Base-by-base conservation (phyloP, 331 rosid genomes). In the Spiraea crenata region DNA sequence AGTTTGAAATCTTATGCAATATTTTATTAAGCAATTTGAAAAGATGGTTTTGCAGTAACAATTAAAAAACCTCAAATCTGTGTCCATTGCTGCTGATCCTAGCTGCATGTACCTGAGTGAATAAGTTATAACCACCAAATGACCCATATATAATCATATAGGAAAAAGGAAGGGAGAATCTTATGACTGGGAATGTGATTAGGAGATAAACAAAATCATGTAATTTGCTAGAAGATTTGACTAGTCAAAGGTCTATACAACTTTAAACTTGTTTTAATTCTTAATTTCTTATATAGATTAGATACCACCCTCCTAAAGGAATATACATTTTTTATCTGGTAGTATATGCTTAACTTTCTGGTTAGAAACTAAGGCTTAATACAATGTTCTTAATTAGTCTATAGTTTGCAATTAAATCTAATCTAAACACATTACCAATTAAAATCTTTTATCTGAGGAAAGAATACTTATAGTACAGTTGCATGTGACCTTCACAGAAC, bases 41-140 rank as follows among this genome's bases (percentile, higher is more conserved):
- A 61, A 50, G 61, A 70, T 42, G 9, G 52, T 44, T 69, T 25
- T 77, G 20, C 70, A 79, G 77, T 82, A 72, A 63, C 20, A 39
- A 9, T 39, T 20, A 2, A 44, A 17, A 75, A 70, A 57, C 47
- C 42, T 37, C 49, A 48, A 68, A 20, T 42, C 42, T 55, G 70
- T 57, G 68, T 34, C 51, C 56, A 20, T 63, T 69, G 74, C 64
- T 73, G 86, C 79, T 69, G 74, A 79, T 52, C 59, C 72, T 8
- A 41, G 31, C 66, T 57, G 63, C 91, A 84, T 86, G 89, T 86
- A 88, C 60, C 10, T 38, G 38, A 0, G 31, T 25, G 31, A 25
- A 25, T 25, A 25, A 25, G 31, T 25, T 25, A 1, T 25, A 25
- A 25, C 31, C 31, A 38, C 2, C 35, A 31, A 57, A 3, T 31